Evolutionary conservation across 2,329 filamentous ascomycete genomes (phyloP).

Genomic region (Pseudogymnoascus sp.): DNA sequence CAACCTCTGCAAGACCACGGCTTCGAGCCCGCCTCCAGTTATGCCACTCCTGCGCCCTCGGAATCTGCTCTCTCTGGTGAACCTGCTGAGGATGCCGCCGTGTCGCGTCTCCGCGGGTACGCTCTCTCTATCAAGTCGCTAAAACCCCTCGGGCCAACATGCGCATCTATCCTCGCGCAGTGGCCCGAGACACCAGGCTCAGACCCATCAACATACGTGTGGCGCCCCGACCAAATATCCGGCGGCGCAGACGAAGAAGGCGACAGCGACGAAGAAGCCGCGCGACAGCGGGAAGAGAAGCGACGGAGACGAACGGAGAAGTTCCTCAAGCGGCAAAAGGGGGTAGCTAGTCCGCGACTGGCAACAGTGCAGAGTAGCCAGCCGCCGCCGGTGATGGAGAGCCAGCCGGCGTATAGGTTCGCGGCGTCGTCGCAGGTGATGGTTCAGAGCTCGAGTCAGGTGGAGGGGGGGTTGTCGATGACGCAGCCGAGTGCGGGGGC

Average conservation of each 20-base stretch:
- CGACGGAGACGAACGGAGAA: constrained; percentile 26
- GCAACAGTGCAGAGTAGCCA: background rate
- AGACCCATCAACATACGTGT: constrained; percentile 30
- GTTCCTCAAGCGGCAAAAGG: constrained; percentile 23
- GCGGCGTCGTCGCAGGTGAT: background rate
- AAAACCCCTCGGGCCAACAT: constrained; percentile 20
- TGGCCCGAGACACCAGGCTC: constrained; percentile 31
- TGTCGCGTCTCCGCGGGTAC: constrained; percentile 32
- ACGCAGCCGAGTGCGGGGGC: constrained; percentile 43
- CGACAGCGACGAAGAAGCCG: constrained; percentile 13
- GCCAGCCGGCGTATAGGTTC: background rate
- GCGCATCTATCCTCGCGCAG: constrained; percentile 28
- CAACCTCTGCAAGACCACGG: constrained; percentile 9
- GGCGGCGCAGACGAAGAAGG: constrained; percentile 18
- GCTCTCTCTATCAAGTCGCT: constrained; percentile 26
- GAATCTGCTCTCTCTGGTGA: constrained; percentile 22
- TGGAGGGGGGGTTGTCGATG: constrained; percentile 26
- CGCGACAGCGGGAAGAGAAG: constrained; percentile 20
- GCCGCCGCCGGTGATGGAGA: background rate
- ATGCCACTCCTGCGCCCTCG: constrained; percentile 24
- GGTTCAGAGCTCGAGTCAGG: constrained; percentile 15
- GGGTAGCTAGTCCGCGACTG: background rate
- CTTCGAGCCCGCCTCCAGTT: constrained; percentile 15
- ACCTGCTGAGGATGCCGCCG: constrained; percentile 25
- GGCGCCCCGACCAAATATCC: constrained; percentile 19